Evolutionary conservation across 805 yeast species (phyloP).

Genomic region (Metschnikowia proteae): DNA sequence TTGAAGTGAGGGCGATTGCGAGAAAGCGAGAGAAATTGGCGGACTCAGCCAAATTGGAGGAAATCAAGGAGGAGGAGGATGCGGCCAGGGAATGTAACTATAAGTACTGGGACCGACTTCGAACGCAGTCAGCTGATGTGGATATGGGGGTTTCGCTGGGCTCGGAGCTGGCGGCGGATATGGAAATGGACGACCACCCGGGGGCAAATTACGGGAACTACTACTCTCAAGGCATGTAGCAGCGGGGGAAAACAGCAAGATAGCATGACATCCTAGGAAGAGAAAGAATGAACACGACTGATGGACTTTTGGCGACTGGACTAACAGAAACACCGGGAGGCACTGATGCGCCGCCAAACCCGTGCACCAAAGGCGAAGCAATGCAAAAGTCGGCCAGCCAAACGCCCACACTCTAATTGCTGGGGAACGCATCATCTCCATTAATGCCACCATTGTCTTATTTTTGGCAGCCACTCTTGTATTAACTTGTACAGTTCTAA

Average conservation of each 20-base stretch:
- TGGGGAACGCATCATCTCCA: too few species aligned
- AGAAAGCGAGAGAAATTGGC: slow-evolving; percentile 8
- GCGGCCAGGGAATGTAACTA: slow-evolving; percentile 25
- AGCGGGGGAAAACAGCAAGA: neutral
- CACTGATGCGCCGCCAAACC: too few species aligned
- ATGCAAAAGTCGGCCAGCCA: too few species aligned
- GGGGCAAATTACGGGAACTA: slow-evolving; percentile 15
- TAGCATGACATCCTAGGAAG: neutral
- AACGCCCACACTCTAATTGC: too few species aligned
- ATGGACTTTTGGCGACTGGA: too few species aligned
- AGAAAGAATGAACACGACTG: neutral
- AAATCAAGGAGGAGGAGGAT: slow-evolving; percentile 15
- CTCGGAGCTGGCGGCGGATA: slow-evolving; percentile 4
- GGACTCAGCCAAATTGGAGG: slow-evolving; percentile 12
- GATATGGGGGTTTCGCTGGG: slow-evolving; percentile 22
- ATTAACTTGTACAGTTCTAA: neutral
- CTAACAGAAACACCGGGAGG: too few species aligned
- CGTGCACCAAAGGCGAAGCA: too few species aligned
- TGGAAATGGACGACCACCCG: slow-evolving; percentile 7
- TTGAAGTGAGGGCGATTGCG: slow-evolving; percentile 19
- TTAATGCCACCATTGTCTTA: too few species aligned
- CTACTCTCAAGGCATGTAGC: slow-evolving; percentile 6
- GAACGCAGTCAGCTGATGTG: slow-evolving; percentile 21
- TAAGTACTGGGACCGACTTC: slow-evolving; percentile 35
- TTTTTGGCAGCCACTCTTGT: too few species aligned